phyloP scores from a whole-genome alignment of 1,139 yeast species.

The Entelexis paramagnoliae region DNA sequence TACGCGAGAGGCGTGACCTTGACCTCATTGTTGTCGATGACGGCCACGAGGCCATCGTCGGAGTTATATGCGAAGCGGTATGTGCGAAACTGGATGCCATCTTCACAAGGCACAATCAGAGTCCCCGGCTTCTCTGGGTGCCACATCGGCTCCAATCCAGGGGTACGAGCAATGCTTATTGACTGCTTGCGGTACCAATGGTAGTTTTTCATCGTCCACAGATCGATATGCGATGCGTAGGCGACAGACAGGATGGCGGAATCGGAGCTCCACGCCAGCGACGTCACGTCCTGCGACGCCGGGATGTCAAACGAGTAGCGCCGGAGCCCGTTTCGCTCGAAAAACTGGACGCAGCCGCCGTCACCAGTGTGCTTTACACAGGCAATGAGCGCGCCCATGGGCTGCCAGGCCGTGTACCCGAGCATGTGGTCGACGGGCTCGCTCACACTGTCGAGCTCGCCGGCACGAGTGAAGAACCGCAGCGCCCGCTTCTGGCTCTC shows the following conservation, averaged over 20 bases:
- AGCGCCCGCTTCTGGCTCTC: constrained; percentile 65
- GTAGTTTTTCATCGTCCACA: constrained; percentile 89
- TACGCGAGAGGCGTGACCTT: constrained; percentile 71
- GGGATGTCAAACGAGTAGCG: constrained; percentile 78
- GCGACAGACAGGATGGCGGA: constrained; percentile 68
- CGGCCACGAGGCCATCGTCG: constrained; percentile 71
- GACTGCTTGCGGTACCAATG: constrained; percentile 94
- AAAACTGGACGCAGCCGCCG: constrained; percentile 51
- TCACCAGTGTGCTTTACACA: constrained; percentile 40
- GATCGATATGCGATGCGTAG: constrained; percentile 47
- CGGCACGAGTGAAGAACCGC: constrained; percentile 73
- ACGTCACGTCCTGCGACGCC: constrained; percentile 38
- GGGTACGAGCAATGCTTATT: constrained; percentile 33
- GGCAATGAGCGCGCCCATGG: constrained; percentile 82
- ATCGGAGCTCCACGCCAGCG: constrained; percentile 69
- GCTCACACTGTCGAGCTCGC: constrained; percentile 64
- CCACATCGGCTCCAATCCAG: constrained; percentile 28
- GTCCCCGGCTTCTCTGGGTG: constrained; percentile 85
- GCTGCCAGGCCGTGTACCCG: constrained; percentile 71
- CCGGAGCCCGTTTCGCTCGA: constrained; percentile 86
- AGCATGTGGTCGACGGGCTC: constrained; percentile 85
- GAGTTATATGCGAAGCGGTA: constrained; percentile 55
- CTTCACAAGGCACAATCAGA: constrained; percentile 7
- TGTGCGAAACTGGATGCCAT: constrained; percentile 49
- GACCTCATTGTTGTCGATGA: constrained; percentile 66